Percentiles rank a stretch among this genome's conserved stretches.
Evolutionary conservation across 768 basidiomycete genomes (phyloP).

Genomic region (Tubosaeta sp.): DNA sequence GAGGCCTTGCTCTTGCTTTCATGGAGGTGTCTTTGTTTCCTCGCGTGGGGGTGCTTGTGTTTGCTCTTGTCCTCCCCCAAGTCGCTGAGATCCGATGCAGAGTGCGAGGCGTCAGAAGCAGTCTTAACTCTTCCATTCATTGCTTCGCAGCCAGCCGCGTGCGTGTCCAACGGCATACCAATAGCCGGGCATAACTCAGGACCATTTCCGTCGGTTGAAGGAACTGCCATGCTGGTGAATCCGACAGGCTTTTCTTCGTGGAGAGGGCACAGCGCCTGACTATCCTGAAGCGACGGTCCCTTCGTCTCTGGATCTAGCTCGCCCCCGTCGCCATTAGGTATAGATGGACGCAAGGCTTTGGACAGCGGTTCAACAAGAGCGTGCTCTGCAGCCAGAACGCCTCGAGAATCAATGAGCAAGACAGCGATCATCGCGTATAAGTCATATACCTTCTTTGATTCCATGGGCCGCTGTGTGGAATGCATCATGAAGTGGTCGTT

Average conservation of each 20-base stretch:
- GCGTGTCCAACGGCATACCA: constrained; percentile 27
- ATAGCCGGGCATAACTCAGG: constrained; percentile 31
- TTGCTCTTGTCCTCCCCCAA: constrained; percentile 46
- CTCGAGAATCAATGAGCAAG: constrained; percentile 30
- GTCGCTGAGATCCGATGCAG: constrained; percentile 42
- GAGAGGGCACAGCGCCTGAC: constrained; percentile 49
- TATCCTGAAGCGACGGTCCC: constrained; percentile 42
- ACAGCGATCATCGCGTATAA: not conserved
- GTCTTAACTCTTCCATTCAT: constrained; percentile 37
- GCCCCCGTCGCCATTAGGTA: not conserved
- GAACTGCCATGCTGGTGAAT: constrained; percentile 60
- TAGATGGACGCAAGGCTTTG: constrained; percentile 36
- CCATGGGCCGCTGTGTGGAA: constrained; percentile 36
- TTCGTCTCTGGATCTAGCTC: not conserved
- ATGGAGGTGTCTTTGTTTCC: constrained; percentile 56
- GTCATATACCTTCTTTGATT: constrained; percentile 46
- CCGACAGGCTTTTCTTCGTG: constrained; percentile 49
- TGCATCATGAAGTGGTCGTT: constrained; percentile 31
- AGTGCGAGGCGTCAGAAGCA: constrained; percentile 47
- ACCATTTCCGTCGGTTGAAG: constrained; percentile 58
- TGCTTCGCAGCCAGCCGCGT: constrained; percentile 39
- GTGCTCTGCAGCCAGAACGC: constrained; percentile 37
- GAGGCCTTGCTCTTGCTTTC: constrained; percentile 54
- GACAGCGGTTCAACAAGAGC: constrained; percentile 32
- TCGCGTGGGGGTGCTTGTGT: constrained; percentile 44